Evolutionary conservation across 2,329 filamentous ascomycete genomes (phyloP), one percentile per base, ranked within the genome.

Genomic region (Penicillium vulpinum): DNA sequence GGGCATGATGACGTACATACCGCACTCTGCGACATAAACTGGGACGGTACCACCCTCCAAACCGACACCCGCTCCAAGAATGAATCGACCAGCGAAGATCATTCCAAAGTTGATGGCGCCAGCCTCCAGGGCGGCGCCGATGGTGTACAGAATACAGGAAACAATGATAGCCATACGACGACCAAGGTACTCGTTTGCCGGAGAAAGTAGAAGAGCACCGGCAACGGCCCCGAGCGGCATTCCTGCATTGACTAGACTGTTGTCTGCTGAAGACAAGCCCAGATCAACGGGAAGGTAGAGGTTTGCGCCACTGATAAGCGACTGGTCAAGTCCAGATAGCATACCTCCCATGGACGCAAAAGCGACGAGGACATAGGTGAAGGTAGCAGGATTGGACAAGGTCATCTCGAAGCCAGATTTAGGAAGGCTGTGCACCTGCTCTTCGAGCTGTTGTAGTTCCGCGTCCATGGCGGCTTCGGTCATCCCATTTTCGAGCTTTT

Each of bases 281-380:
- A 90, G 76, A 43, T 85, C 85, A 0, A 70, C 62, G 3, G 88
- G 88, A 43, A 90, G 77, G 68, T 83, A 88, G 4, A 90, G 77
- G 66, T 74, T 75, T 51, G 88, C 88, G 51, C 88, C 88, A 13
- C 83, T 87, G 65, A 91, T 91, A 54, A 90, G 77, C 44, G 85
- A 88, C 73, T 91, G 88, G 67, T 91, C 88, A 21, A 91, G 79
- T 58, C 88, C 88, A 1, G 86, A 89, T 0, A 90, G 81, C 22
- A 91, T 76, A 69, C 88, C 88, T 48, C 88, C 88, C 85, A 90
- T 88, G 16, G 85, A 88, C n/a, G 88, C 88, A 64, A 90, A 90
- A 1, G 81, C 84, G 43, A 89, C 86, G 15, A 89, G 79, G 16
- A 88, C 74, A 77, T 82, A 88, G 26, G 87, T 90, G 70, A 89